Conservation (phyloP, 2,329 filamentous ascomycete species). For the Fusarium newnesense region DNA sequence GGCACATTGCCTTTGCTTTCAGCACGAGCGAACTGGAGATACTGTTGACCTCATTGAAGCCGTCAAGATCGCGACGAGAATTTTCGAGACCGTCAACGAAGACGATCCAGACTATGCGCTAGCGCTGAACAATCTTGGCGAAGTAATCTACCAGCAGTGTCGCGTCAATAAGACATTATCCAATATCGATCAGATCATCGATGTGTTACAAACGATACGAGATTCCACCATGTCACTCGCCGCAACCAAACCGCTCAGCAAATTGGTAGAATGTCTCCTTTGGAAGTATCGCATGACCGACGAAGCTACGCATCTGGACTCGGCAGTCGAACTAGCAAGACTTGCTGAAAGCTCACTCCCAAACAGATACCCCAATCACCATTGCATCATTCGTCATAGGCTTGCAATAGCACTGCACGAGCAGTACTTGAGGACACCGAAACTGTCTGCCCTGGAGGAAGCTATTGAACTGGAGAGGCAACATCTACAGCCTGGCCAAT, state of each 20-base stretch:
- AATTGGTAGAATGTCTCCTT: not conserved
- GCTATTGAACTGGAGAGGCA: not conserved
- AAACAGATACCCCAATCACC: not conserved
- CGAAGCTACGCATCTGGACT: accelerated
- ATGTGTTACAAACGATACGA: accelerated
- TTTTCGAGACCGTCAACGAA: accelerated
- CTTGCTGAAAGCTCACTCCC: not conserved
- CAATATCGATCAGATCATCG: accelerated
- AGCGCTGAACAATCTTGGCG: accelerated
- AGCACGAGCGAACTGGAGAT: not conserved
- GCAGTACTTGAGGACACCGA: not conserved
- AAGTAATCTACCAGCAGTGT: not conserved
- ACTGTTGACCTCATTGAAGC: not conserved
- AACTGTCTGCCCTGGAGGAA: accelerated
- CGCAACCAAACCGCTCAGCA: not conserved
- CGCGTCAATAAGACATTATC: accelerated
- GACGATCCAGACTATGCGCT: accelerated
- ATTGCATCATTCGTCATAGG: not conserved
- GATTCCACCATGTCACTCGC: accelerated
- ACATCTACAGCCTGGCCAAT: not conserved
- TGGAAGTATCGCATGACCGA: not conserved
- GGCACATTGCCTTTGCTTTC: not conserved
- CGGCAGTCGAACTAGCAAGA: not conserved
- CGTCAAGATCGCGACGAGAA: accelerated
- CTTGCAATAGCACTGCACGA: not conserved